phyloP scores from a whole-genome alignment of 1,284 basidiomycete species.

The Papiliotrema nemorosa region DNA sequence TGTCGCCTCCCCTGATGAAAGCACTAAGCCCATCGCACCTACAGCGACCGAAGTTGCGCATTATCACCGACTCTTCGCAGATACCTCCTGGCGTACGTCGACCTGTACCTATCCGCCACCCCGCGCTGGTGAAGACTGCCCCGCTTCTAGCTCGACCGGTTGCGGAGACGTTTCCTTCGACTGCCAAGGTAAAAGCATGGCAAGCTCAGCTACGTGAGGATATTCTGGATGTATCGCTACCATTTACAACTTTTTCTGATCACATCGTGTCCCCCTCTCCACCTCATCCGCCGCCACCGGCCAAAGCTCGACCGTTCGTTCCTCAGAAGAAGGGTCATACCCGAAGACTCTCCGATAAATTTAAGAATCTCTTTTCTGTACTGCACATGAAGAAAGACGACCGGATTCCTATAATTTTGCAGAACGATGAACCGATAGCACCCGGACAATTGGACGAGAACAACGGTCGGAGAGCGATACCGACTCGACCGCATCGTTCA shows the following conservation, averaged over 20 bases:
- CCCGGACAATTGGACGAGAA: slow-evolving; percentile 1
- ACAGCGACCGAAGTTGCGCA: slow-evolving; percentile 8
- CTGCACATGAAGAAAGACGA: slow-evolving; percentile 44
- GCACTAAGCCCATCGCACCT: neutral
- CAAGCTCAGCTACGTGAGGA: too few species aligned
- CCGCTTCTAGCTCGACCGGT: slow-evolving; percentile 1
- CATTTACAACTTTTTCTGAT: neutral
- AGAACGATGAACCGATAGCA: neutral
- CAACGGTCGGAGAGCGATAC: neutral
- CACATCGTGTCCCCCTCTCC: too few species aligned
- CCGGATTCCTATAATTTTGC: neutral
- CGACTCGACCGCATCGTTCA: slow-evolving; percentile 28
- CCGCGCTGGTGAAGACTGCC: slow-evolving; percentile 1
- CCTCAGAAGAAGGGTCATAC: slow-evolving; percentile 12
- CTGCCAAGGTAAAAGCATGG: neutral
- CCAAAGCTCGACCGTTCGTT: too few species aligned
- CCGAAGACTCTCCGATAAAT: slow-evolving; percentile 23
- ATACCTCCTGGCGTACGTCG: neutral
- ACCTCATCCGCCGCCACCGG: too few species aligned
- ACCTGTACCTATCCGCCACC: slow-evolving; percentile 3
- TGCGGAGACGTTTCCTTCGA: neutral
- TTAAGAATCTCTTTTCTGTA: slow-evolving; percentile 22
- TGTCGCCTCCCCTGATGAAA: neutral
- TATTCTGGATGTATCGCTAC: too few species aligned
- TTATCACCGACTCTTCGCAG: slow-evolving; percentile 8